Evolutionary conservation across 2,329 filamentous ascomycete species (phyloP), one percentile per base, ranked within the genome.

Genomic region (Simplicillium aogashimaense): DNA sequence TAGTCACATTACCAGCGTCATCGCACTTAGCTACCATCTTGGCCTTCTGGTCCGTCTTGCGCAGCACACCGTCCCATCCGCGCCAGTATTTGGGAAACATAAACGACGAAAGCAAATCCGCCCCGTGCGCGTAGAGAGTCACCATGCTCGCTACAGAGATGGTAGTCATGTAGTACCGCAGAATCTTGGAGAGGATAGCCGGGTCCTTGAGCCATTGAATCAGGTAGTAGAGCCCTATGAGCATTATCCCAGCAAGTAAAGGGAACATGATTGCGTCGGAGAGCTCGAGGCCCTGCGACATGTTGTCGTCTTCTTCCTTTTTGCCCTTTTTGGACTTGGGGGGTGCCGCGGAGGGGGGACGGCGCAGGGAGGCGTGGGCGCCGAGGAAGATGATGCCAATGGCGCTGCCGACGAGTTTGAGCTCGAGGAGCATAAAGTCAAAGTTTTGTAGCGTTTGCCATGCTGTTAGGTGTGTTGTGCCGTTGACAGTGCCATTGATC

Each of bases 141-240:
- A 79, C 70, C 13, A 92, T 71, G 45, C 86, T 86, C 45, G 84
- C 81, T n/a, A 94, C 61, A 0, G 86, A 86, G 55, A 90, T 78
- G 43, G 77, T 60, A 3, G 84, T 85, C 62, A 95, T 89, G 66
- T 97, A 95, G 53, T 74, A 78, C 31, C 85, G 81, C 16, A 97
- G 66, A 31, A 94, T 74, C 60, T 82, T 85, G 65, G 90, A 95
- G 52, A 97, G 64, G 16, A 94, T 66, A 10, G 79, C 70, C 1
- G 88, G 81, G 53, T 95, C 86, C 48, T 90, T 71, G 41, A 95
- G 75, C 74, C 83, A 92, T 58, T 94, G 87, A 55, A 97, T 87
- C 44, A 95, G 69, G 51, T 89, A 81, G 65, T 97, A 97, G 11
- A 97, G 69, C 5, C 78, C 78, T 33, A 79, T 72, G 8, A 97